These are phyloP conservation scores for Saturnispora kantuleensis DNA, from an alignment of 805 yeast genomes.

Conservation along the genomic window DNA sequence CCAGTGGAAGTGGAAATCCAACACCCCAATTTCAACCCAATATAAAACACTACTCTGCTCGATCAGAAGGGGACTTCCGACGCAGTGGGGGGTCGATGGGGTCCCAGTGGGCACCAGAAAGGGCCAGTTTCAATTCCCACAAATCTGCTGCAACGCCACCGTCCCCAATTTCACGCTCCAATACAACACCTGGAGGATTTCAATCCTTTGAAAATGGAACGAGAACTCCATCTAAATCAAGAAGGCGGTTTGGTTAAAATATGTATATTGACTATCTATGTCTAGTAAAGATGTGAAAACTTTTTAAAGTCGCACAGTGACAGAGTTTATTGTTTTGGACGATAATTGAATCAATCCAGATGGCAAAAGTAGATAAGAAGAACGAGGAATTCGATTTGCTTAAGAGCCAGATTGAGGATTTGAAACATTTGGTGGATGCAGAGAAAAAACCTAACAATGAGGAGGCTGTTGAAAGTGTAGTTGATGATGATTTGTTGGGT, in stretches of 20 bases:
- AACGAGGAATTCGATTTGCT: conserved; percentile 5
- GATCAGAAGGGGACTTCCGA: not conserved
- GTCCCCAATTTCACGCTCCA: not conserved
- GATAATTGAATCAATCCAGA: too few species aligned
- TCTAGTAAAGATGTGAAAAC: not conserved
- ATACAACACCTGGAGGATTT: not conserved
- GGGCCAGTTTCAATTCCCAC: too few species aligned
- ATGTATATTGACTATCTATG: not conserved
- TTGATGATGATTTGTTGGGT: conserved; percentile 14
- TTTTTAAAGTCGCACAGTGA: conserved; percentile 8
- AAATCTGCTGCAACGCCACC: too few species aligned
- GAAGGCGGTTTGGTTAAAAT: conserved; percentile 5
- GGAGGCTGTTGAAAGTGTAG: conserved; percentile 1
- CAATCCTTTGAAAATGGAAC: not conserved
- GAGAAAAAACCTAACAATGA: not conserved
- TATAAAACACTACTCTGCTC: not conserved
- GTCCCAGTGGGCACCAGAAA: not conserved
- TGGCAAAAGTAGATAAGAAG: not conserved
- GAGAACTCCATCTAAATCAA: conserved; percentile 1
- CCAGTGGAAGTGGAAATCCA: not conserved
- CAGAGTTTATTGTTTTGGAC: conserved; percentile 5
- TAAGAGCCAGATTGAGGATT: conserved; percentile 2
- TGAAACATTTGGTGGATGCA: conserved; percentile 1
- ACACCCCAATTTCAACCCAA: not conserved
- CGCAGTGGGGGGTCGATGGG: not conserved